Evolutionary conservation across 768 basidiomycete species (phyloP).

Genomic region (Leccinum incarnatum): DNA sequence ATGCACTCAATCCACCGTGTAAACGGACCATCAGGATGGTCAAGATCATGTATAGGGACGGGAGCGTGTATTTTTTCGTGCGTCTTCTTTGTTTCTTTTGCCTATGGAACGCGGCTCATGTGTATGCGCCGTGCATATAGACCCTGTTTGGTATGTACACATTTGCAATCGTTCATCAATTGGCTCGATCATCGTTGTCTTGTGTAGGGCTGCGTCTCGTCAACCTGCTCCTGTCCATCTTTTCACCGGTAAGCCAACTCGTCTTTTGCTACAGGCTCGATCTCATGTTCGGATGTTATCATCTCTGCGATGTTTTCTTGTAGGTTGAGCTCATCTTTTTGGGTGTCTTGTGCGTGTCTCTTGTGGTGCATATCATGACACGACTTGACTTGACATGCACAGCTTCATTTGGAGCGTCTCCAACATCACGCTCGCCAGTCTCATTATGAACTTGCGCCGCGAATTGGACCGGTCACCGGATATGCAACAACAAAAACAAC

Average conservation of each 20-base stretch:
- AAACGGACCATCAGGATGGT: too few relatives aligned
- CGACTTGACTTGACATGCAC: background rate
- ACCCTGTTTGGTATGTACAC: conserved; percentile 22
- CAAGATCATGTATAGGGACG: conserved; percentile 16
- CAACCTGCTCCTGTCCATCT: conserved; percentile 18
- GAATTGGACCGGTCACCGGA: background rate
- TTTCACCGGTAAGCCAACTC: conserved; percentile 18
- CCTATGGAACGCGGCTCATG: background rate
- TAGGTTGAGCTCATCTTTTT: conserved; percentile 23
- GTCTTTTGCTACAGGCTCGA: background rate
- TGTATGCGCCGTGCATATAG: background rate
- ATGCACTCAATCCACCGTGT: conserved; percentile 27
- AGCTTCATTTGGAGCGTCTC: conserved; percentile 29
- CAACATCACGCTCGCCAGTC: conserved; percentile 33
- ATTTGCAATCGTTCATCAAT: background rate
- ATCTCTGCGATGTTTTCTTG: background rate
- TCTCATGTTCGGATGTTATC: too few relatives aligned
- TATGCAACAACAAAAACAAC: too few relatives aligned
- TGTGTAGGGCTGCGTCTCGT: conserved; percentile 19
- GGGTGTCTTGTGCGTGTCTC: conserved; percentile 22
- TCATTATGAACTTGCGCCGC: conserved; percentile 35
- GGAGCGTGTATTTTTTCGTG: conserved; percentile 26
- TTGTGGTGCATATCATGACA: background rate
- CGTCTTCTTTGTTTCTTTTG: background rate
- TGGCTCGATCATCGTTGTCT: background rate